Conservation (phyloP, 495 filamentous ascomycete species). For the Thozetella sp. region DNA sequence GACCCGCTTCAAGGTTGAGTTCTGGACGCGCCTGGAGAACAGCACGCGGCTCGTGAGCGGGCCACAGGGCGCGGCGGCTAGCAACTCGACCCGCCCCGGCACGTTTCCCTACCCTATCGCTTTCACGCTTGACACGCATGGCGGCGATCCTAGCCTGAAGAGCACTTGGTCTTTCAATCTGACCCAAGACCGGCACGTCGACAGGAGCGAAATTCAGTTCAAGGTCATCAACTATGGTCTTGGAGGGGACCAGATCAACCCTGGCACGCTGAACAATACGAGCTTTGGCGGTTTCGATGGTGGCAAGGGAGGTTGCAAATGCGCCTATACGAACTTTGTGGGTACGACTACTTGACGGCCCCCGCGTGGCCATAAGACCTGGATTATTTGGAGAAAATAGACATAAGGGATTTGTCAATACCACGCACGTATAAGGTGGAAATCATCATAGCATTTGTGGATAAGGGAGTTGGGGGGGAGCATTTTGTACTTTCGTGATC, state of each 20-base stretch:
- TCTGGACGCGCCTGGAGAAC: constrained; percentile 73
- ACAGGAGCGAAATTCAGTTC: constrained; percentile 51
- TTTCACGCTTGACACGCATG: constrained; percentile 79
- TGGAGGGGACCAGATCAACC: constrained; percentile 65
- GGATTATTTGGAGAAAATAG: too few species aligned
- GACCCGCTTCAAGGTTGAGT: constrained; percentile 85
- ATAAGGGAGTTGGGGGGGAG: too few species aligned
- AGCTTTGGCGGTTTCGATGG: constrained; percentile 65
- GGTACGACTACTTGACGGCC: constrained; percentile 12
- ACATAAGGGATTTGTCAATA: too few species aligned
- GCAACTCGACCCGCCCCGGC: constrained; percentile 53
- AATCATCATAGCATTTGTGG: too few species aligned
- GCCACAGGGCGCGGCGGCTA: constrained; percentile 8
- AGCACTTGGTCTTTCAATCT: constrained; percentile 72
- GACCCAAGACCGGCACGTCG: constrained; percentile 51
- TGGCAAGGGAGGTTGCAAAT: constrained; percentile 73
- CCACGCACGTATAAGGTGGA: too few species aligned
- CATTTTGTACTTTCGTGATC: too few species aligned
- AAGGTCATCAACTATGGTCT: constrained; percentile 58
- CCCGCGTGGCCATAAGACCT: too few species aligned
- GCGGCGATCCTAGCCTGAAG: constrained; percentile 64
- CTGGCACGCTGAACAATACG: constrained; percentile 35
- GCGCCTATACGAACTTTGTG: constrained; percentile 73
- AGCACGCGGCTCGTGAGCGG: constrained; percentile 41
- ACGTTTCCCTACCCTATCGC: constrained; percentile 88